phyloP scores from a whole-genome alignment of 78 protist species.

The Dictyostelium brefeldianum region DNA sequence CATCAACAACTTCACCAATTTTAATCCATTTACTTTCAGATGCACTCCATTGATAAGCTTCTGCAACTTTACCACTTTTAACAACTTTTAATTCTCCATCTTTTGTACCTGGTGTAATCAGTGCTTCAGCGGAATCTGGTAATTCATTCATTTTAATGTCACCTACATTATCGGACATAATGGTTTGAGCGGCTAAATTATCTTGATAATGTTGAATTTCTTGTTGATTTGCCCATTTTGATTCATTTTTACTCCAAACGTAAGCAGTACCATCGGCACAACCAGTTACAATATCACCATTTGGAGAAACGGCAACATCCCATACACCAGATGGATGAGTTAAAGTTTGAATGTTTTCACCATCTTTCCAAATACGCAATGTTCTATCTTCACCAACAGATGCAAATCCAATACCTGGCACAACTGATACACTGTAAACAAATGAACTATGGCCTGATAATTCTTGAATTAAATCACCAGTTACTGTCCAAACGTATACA shows the following conservation, averaged over 20 bases:
- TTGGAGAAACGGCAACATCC: slow-evolving; percentile 48
- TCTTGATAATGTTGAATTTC: slow-evolving; percentile 17
- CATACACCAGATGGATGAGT: slow-evolving; percentile 88
- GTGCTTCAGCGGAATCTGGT: slow-evolving; percentile 17
- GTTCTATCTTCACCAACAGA: slow-evolving; percentile 85
- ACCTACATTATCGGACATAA: slow-evolving; percentile 71
- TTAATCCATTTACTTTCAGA: slow-evolving; percentile 74
- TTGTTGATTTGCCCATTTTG: slow-evolving; percentile 27
- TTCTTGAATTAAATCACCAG: slow-evolving; percentile 67
- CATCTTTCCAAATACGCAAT: slow-evolving; percentile 72
- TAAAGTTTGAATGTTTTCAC: slow-evolving; percentile 78
- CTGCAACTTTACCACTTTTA: slow-evolving; percentile 52
- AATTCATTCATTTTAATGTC: slow-evolving; percentile 71
- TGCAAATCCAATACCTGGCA: slow-evolving; percentile 69
- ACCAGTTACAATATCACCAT: slow-evolving; percentile 87
- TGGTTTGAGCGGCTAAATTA: slow-evolving; percentile 29
- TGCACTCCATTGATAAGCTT: slow-evolving; percentile 69
- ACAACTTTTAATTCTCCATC: slow-evolving; percentile 86
- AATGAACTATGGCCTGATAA: slow-evolving; percentile 8
- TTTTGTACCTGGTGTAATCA: slow-evolving; percentile 68
- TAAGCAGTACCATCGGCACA: slow-evolving; percentile 85
- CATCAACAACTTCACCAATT: slow-evolving; percentile 87
- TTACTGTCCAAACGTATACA: slow-evolving; percentile 76
- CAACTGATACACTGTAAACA: slow-evolving; percentile 73
- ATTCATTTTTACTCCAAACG: slow-evolving; percentile 48